A percentile compares a stretch with the other conserved stretches of the same genome.
phyloP scores from a whole-genome alignment of 176 grass and related monocot genomes.

The Puya raimondii region DNA sequence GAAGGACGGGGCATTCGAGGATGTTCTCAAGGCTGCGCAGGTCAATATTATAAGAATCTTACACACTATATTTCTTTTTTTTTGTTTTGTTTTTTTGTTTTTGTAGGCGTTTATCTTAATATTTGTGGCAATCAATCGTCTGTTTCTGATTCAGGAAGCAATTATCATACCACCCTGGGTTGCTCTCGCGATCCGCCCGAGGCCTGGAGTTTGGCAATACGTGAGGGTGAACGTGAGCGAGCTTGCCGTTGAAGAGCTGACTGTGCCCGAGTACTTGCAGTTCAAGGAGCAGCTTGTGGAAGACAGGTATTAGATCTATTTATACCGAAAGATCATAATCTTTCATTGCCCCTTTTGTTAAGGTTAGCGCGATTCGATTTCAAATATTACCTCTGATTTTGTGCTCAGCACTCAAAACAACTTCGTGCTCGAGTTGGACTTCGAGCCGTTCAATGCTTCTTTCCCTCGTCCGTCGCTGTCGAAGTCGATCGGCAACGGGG shows the following conservation, averaged over 20 bases:
- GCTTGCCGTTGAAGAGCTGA: slow-evolving; percentile 81
- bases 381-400: not conserved
- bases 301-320: slow-evolving; percentile 39
- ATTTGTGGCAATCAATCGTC: not conserved
- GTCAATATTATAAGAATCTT: slow-evolving; percentile 19
- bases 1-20: slow-evolving; percentile 87
- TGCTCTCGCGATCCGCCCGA: slow-evolving; percentile 79
- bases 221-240: slow-evolving; percentile 76
- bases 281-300: slow-evolving; percentile 97
- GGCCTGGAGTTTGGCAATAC: slow-evolving; percentile 96
- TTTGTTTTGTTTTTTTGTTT: not conserved
- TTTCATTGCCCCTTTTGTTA: not conserved
- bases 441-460: slow-evolving; percentile 95
- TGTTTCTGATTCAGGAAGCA: slow-evolving; percentile 45
- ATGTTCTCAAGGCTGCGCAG: slow-evolving; percentile 83
- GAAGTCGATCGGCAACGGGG: slow-evolving; percentile 96
- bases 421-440: slow-evolving; percentile 88
- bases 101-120: not conserved
- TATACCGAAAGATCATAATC: not conserved
- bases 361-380: not conserved
- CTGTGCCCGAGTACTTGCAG: slow-evolving; percentile 86
- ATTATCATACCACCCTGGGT: slow-evolving; percentile 86
- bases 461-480: slow-evolving; percentile 89
- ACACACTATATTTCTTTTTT: no score
- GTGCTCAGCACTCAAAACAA: slow-evolving; percentile 41